Evolutionary conservation across 148 eudicot species (phyloP).

Genomic region (Rhododendron ferrugineum): DNA sequence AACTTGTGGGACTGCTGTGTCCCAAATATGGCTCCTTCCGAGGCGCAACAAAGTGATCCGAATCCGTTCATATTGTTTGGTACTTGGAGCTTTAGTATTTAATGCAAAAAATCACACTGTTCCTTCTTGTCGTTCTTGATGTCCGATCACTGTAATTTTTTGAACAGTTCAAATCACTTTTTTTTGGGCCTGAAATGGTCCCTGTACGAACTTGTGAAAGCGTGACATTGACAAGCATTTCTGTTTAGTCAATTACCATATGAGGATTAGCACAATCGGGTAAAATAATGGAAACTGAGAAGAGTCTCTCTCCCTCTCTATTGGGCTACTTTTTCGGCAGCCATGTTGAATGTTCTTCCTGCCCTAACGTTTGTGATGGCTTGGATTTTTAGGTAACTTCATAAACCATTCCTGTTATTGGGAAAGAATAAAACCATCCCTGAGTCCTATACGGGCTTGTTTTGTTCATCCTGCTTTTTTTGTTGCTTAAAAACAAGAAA

Average conservation of each 20-base stretch:
- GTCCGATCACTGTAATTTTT: not conserved
- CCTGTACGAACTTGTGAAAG: not conserved
- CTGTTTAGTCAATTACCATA: no score
- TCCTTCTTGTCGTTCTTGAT: not conserved
- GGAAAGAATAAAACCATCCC: no score
- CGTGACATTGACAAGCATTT: not conserved
- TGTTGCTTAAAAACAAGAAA: no score
- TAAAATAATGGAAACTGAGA: no score
- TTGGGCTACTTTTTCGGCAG: slow-evolving; percentile 50
- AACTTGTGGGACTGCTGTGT: not conserved
- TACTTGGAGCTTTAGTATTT: no score
- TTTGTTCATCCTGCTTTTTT: no score
- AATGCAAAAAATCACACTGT: not conserved
- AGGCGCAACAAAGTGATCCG: not conserved
- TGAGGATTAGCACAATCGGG: no score
- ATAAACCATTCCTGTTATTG: no score
- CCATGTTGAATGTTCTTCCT: slow-evolving; percentile 65
- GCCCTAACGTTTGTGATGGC: slow-evolving; percentile 80
- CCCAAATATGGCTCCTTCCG: not conserved
- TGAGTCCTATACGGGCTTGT: no score
- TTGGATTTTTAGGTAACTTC: slow-evolving; percentile 58
- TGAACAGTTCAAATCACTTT: not conserved
- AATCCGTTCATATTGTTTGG: not conserved
- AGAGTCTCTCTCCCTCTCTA: no score
- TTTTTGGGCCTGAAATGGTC: not conserved